phyloP scores from a whole-genome alignment of 106 monocot species.

The Platanthera zijinensis region DNA sequence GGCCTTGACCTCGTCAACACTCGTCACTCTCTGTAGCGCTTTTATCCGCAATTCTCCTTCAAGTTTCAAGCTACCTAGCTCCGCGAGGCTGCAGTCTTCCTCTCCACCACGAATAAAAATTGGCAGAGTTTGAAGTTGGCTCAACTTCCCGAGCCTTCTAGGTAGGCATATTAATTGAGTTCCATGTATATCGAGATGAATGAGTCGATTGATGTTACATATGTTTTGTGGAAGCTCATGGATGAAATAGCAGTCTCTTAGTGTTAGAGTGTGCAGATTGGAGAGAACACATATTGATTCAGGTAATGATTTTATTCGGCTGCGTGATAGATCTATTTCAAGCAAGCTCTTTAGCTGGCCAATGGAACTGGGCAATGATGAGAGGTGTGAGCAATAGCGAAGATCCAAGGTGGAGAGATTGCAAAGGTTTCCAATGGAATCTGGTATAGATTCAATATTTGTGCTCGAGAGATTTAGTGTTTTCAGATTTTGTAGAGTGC shows the following conservation, averaged over 20 bases:
- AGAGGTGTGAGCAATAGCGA: neutral
- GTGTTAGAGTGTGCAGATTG: constrained; percentile 9
- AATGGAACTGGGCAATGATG: neutral
- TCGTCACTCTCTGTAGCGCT: constrained; percentile 5
- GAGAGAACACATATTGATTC: constrained; percentile 1
- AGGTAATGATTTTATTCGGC: constrained; percentile 8
- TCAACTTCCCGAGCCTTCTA: constrained; percentile 17
- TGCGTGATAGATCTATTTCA: neutral
- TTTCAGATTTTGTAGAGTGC: constrained; percentile 4
- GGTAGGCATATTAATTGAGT: constrained; percentile 17
- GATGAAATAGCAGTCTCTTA: neutral
- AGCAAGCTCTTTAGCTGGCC: neutral
- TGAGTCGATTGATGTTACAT: constrained; percentile 13
- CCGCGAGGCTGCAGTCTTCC: constrained; percentile 3
- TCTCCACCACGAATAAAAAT: constrained; percentile 8
- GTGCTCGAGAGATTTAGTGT: neutral
- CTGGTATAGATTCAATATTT: neutral
- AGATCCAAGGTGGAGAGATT: neutral
- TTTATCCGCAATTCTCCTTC: neutral
- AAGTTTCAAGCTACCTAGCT: constrained; percentile 14
- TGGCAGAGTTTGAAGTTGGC: constrained; percentile 9
- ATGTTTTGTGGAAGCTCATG: constrained; percentile 6
- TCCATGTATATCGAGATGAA: neutral
- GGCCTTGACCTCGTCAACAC: neutral
- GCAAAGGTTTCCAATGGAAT: neutral